Base-by-base conservation (phyloP, 2,329 filamentous ascomycete species). In the Microdochium bolleyi region DNA sequence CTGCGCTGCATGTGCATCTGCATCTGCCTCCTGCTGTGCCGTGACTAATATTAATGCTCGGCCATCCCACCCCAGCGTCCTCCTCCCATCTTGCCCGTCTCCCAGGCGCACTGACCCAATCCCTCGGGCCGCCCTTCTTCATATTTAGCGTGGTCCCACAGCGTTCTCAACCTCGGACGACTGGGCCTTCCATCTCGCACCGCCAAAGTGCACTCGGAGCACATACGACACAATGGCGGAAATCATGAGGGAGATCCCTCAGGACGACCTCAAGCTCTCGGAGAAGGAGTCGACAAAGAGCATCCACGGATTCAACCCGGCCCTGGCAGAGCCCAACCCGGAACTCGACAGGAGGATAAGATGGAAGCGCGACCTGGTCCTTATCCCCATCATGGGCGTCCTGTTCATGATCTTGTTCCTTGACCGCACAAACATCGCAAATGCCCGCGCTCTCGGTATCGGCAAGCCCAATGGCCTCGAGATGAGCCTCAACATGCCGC, bases 401-500 rank as follows among this genome's bases (percentile, higher is more conserved):
- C 49, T 66, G n/a, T 66, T 64, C 48, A 61, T 58, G 55, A 49
- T 64, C 1, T 54, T 63, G 16, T 66, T 64, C 49, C 51, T 64
- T 9, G 61, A 64, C 52, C 55, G 61, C 37, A 62, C 61, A 10
- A 62, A 64, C 55, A 75, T 76, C 51, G 73, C 72, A 25, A 76
- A 77, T 61, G 74, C 73, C 1, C 66, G 73, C 3, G 64, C 51
- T 30, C 19, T 64, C 30, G 61, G 58, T 1, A 60, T 62, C 14
- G 61, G 59, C 14, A 27, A 57, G 22, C 58, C 75, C 14, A 66
- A 72, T 50, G 72, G 73, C 3, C 58, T 77, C 13, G 70, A 74
- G 56, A 60, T 61, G 48, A 68, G 73, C 50, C 62, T 77, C 46
- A 55, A 67, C 49, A 73, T 77, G 73, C 63, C 60, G 3, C 64